Conservation (phyloP, 2,329 filamentous ascomycete genomes). For the Stagonosporopsis vannaccii region DNA sequence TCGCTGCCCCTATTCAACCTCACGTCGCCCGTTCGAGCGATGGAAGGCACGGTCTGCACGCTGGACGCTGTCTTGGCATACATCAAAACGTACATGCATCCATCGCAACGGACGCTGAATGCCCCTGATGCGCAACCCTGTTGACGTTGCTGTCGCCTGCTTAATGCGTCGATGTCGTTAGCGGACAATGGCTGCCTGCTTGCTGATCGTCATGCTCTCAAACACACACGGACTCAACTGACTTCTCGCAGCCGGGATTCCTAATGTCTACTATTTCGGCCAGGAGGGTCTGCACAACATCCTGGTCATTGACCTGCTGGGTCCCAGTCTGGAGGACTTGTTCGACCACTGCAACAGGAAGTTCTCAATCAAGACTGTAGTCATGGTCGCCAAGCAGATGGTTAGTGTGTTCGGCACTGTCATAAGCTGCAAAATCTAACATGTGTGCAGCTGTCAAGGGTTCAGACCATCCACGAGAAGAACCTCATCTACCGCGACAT, state of each 20-base stretch:
- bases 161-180: background rate
- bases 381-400: conserved; percentile 99
- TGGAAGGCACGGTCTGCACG: conserved; percentile 17
- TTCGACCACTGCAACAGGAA: conserved; percentile 97
- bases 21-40: conserved; percentile 16
- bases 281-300: conserved; percentile 99
- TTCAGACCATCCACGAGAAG: conserved; percentile 96
- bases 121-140: background rate
- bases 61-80: conserved; percentile 16
- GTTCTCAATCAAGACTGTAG: conserved; percentile 96
- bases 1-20: conserved; percentile 21
- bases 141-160: background rate
- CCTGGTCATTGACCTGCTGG: conserved; percentile 94
- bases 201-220: background rate
- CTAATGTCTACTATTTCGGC: conserved; percentile 99
- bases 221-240: conserved; percentile 13
- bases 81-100: background rate
- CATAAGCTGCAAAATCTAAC: conserved; percentile 13
- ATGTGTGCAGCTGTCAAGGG: conserved; percentile 74
- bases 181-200: conserved; percentile 3
- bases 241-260: conserved; percentile 78
- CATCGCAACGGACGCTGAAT: background rate
- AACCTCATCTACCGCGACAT: conserved; percentile 99
- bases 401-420: conserved; percentile 58
- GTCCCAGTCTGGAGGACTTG: conserved; percentile 92